These are phyloP conservation scores for Xerophyta viscosa DNA, from an alignment of 106 monocot genomes.

Conservation along the genomic window DNA sequence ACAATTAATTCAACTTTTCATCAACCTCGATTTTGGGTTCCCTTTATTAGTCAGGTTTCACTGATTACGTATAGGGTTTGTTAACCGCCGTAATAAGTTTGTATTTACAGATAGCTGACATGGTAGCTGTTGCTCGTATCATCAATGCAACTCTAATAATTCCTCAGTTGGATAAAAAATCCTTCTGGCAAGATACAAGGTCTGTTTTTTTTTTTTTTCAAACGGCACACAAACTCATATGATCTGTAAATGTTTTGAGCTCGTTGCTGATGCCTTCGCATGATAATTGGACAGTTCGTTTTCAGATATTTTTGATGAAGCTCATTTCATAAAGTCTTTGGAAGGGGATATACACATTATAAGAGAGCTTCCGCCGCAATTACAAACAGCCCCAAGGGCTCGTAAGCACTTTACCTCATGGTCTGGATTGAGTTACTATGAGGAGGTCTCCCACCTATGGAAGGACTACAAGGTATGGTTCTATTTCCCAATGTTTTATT, in stretches of 20 bases:
- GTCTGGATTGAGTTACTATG: constrained; percentile 70
- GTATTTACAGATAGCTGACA: constrained; percentile 76
- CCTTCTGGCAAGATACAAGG: constrained; percentile 96
- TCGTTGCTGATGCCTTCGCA: background rate
- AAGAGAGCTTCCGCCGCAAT: constrained; percentile 51
- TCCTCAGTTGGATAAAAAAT: constrained; percentile 77
- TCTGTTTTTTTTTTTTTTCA: constrained; percentile 6
- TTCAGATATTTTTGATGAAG: constrained; percentile 85
- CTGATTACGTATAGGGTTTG: too few relatives aligned
- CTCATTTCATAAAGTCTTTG: constrained; percentile 70
- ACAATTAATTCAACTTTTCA: too few relatives aligned
- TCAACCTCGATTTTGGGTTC: too few relatives aligned
- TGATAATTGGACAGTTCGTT: constrained; percentile 44
- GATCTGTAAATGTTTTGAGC: background rate
- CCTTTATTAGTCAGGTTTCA: too few relatives aligned
- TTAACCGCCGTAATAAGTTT: background rate
- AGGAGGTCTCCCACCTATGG: constrained; percentile 52
- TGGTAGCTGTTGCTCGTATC: constrained; percentile 91
- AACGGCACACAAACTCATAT: background rate
- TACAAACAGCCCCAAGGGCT: constrained; percentile 63
- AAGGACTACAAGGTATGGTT: constrained; percentile 79
- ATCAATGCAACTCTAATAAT: constrained; percentile 92
- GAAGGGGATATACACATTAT: constrained; percentile 68
- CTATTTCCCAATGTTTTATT: constrained; percentile 2
- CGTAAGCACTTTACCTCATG: constrained; percentile 93